These are phyloP conservation scores for Fusarium dimerum DNA, from an alignment of 2,329 filamentous ascomycete species.

Conservation along the genomic window DNA sequence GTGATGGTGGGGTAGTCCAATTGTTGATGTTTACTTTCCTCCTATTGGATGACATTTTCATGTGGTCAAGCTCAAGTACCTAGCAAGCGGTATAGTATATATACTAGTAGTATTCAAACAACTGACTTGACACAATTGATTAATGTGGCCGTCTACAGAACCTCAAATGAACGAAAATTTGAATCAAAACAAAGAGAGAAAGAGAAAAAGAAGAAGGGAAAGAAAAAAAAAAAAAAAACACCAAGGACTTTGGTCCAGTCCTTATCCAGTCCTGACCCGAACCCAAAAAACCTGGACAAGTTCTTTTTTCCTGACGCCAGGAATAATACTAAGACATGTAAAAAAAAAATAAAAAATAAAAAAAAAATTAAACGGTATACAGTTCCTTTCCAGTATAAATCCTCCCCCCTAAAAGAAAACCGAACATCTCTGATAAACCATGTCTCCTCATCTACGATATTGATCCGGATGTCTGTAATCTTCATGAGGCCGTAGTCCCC, in stretches of 20 bases:
- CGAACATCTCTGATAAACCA: not conserved
- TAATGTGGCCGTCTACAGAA: too few relatives aligned
- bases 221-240: not conserved
- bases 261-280: not conserved
- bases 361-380: not conserved
- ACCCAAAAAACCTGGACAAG: not conserved
- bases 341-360: too few relatives aligned
- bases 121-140: too few relatives aligned
- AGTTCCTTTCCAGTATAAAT: not conserved
- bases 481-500: constrained; percentile 47
- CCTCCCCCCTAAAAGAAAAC: not conserved
- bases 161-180: too few relatives aligned
- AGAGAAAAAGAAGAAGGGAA: too few relatives aligned
- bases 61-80: too few relatives aligned
- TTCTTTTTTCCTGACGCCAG: not conserved
- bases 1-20: not conserved
- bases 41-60: not conserved
- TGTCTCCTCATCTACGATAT: constrained; percentile 41
- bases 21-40: not conserved
- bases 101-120: too few relatives aligned
- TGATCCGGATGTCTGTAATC: constrained; percentile 47
- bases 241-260: not conserved
- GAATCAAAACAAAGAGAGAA: too few relatives aligned
- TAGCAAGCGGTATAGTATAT: too few relatives aligned
- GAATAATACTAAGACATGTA: too few relatives aligned